These are phyloP conservation scores for Penicillium sp. DNA, from an alignment of 2,329 filamentous ascomycete genomes.

Conservation along the genomic window DNA sequence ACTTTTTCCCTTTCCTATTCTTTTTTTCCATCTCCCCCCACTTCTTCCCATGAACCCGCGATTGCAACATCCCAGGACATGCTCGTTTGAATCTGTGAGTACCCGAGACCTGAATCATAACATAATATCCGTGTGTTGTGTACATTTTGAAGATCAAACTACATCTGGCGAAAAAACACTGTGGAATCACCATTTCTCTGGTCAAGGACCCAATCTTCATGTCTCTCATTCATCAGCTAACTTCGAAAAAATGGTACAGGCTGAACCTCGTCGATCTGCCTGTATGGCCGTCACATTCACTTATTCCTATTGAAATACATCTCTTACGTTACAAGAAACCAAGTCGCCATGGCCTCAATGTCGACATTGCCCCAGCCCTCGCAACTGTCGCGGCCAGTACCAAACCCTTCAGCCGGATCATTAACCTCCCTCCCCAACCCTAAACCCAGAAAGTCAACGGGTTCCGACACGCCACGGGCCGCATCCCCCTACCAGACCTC, in stretches of 20 bases:
- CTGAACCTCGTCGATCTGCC: neutral
- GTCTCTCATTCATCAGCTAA: conserved; percentile 1
- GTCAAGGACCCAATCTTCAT: neutral
- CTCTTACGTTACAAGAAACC: neutral
- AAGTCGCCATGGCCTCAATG: conserved; percentile 28
- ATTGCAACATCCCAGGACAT: neutral
- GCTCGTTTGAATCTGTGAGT: neutral
- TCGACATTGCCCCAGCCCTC: conserved; percentile 60
- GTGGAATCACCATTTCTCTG: neutral
- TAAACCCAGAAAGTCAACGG: conserved; percentile 62
- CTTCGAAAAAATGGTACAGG: neutral
- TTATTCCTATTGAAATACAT: neutral
- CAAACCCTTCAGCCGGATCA: conserved; percentile 62
- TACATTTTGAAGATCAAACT: neutral
- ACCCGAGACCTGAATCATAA: neutral
- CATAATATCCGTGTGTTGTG: neutral
- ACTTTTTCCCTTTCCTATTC: neutral
- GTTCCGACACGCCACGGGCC: conserved; percentile 39
- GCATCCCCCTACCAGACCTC: conserved; percentile 39
- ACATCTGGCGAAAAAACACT: neutral
- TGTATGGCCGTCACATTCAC: conserved; percentile 13
- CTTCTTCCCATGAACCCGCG: neutral
- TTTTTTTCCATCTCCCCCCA: neutral
- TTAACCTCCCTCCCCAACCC: conserved; percentile 64
- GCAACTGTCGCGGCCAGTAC: conserved; percentile 51